Conservation (phyloP, 345 rosid genomes). For the Pistacia integerrima region DNA sequence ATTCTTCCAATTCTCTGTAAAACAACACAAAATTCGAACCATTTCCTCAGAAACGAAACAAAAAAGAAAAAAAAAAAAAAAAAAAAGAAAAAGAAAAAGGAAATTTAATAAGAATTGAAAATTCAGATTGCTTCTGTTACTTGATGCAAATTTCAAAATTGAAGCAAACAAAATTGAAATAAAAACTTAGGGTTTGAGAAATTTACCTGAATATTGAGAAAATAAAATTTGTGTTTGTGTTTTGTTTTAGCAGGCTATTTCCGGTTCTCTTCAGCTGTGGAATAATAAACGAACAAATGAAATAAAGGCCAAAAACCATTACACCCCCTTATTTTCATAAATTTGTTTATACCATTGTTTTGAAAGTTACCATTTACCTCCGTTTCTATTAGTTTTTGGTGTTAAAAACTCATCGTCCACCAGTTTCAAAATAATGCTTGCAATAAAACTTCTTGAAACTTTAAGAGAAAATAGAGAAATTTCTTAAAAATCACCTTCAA, state of each 20-base stretch:
- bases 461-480: too few species aligned
- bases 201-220: slow-evolving; percentile 13
- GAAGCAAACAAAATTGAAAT: not conserved
- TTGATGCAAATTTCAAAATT: not conserved
- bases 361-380: too few species aligned
- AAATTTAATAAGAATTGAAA: not conserved
- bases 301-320: too few species aligned
- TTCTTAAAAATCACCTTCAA: too few species aligned
- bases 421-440: too few species aligned
- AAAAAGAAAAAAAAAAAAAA: not conserved
- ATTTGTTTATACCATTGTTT: too few species aligned
- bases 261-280: slow-evolving; percentile 4
- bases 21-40: slow-evolving; percentile 1
- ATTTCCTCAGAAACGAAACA: not conserved
- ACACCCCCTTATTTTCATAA: too few species aligned
- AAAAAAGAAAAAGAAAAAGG: not conserved
- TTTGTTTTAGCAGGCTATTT: not conserved
- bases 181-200: slow-evolving; percentile 8
- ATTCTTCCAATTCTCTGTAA: slow-evolving; percentile 4
- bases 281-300: not conserved
- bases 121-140: not conserved
- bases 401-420: too few species aligned
- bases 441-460: too few species aligned
- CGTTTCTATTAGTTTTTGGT: too few species aligned
- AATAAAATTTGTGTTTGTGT: not conserved